Evolutionary conservation across 2,329 filamentous ascomycete genomes (phyloP).

Genomic region (Berkeleyomyces basicola): DNA sequence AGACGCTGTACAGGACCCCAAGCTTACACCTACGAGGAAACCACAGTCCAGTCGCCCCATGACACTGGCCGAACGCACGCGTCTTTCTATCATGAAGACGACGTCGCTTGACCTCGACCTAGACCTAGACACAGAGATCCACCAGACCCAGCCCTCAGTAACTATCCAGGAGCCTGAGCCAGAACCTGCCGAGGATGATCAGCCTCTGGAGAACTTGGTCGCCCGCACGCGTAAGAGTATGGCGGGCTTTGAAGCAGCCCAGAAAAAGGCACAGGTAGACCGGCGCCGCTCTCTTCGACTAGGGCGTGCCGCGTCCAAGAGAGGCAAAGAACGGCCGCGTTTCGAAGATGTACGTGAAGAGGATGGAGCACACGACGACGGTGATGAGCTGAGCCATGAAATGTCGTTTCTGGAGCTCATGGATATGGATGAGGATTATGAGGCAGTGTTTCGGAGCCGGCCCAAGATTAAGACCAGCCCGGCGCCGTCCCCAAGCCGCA

Average conservation of each 20-base stretch:
- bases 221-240: conserved; percentile 44
- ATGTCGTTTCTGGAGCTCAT: conserved; percentile 51
- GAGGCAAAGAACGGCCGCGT: conserved; percentile 24
- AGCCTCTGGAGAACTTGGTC: conserved; percentile 32
- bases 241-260: conserved; percentile 43
- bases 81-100: conserved; percentile 58
- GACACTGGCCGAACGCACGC: conserved; percentile 62
- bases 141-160: conserved; percentile 15
- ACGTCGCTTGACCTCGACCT: conserved; percentile 21
- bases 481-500: conserved; percentile 28
- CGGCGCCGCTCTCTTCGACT: conserved; percentile 28
- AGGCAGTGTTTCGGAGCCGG: conserved; percentile 69
- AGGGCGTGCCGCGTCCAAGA: conserved; percentile 5
- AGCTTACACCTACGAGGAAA: conserved; percentile 39
- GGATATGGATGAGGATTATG: conserved; percentile 51
- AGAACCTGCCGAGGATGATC: conserved; percentile 8
- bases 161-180: conserved; percentile 12
- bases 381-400: conserved; percentile 18
- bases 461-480: conserved; percentile 70
- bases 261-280: conserved; percentile 43
- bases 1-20: conserved; percentile 35
- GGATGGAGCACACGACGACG: not conserved
- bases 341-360: conserved; percentile 28
- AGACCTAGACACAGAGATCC: conserved; percentile 19
- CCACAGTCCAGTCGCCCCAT: conserved; percentile 35